Evolutionary conservation across 1,284 basidiomycete genomes (phyloP), one percentile per base, ranked within the genome.

Genomic region (Trichosporon ovoides): DNA sequence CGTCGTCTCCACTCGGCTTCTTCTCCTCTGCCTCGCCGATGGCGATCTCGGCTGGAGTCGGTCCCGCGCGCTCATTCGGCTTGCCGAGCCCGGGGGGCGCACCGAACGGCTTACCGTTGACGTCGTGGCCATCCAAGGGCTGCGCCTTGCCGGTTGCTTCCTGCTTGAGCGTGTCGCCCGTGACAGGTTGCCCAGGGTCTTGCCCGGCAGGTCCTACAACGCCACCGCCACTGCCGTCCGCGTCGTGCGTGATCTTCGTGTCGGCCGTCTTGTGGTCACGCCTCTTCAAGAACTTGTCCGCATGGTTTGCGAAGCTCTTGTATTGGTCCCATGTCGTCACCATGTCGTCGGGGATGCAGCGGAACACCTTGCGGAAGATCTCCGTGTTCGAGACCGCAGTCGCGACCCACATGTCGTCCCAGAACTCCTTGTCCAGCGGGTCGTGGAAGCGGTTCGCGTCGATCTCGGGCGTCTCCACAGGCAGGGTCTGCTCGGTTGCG

Each of bases 241-340:
- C 70, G 12, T 75, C 77, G 52, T 79, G 77, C 7, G 77, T 77
- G 1, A 76, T 76, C 12, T 73, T 71, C 13, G 34, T 53, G 20
- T 64, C 68, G 14, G 67, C 69, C 6, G 70, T 68, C 57, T 72
- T 68, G 68, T 64, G 31, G 70, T 74, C 56, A 66, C 63, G 18
- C 69, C 46, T 78, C 72, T 38, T 73, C 68, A 2, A 75, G 66
- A 91, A 77, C 33, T 88, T 84, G 64, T 91, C 90, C 59, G 89
- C 86, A 68, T 89, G 83, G 34, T 82, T 77, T 38, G 72, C 73
- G 61, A 90, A 95, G 60, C 92, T 87, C 72, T 87, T 93, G 79
- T 95, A 95, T 70, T 91, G 88, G 68, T 92, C 91, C 94, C 93
- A 97, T 0, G 91, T 93, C 1, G 87, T 88, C 55, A 96, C 84